These are phyloP conservation scores for Manihot esculenta DNA, from an alignment of 441 rosid species.

Conservation along the genomic window DNA sequence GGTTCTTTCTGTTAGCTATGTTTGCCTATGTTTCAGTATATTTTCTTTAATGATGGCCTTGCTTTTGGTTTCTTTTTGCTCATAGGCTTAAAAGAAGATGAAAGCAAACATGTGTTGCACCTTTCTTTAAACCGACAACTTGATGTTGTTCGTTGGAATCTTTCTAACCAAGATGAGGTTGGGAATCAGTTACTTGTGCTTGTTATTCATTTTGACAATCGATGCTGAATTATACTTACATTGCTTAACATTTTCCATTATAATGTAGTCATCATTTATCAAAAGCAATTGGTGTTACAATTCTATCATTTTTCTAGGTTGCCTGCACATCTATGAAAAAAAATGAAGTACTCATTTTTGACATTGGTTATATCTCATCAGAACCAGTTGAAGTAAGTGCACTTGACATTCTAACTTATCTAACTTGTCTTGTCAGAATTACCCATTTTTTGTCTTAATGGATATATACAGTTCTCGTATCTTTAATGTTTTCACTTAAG, in stretches of 20 bases:
- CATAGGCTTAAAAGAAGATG: constrained; percentile 53
- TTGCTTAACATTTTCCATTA: background rate
- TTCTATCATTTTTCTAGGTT: constrained; percentile 47
- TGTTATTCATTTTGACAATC: constrained; percentile 16
- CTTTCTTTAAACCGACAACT: constrained; percentile 48
- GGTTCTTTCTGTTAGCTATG: background rate
- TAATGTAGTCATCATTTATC: background rate
- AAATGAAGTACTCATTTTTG: constrained; percentile 62
- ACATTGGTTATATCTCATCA: constrained; percentile 73
- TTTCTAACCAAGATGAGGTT: constrained; percentile 86
- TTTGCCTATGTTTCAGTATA: background rate
- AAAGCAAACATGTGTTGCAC: constrained; percentile 74
- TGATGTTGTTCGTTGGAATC: constrained; percentile 81
- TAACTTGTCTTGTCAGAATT: background rate
- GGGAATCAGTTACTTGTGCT: constrained; percentile 13
- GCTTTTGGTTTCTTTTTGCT: constrained; percentile 6
- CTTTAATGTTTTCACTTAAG: background rate
- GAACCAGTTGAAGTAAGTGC: constrained; percentile 67
- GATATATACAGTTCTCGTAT: background rate
- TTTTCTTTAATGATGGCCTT: background rate
- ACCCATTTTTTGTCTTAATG: background rate
- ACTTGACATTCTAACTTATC: constrained; percentile 15
- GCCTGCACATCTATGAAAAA: constrained; percentile 65
- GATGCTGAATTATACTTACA: background rate
- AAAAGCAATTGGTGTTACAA: background rate